Base-by-base conservation (phyloP, 768 basidiomycete genomes). In the Boletus coccyginus region DNA sequence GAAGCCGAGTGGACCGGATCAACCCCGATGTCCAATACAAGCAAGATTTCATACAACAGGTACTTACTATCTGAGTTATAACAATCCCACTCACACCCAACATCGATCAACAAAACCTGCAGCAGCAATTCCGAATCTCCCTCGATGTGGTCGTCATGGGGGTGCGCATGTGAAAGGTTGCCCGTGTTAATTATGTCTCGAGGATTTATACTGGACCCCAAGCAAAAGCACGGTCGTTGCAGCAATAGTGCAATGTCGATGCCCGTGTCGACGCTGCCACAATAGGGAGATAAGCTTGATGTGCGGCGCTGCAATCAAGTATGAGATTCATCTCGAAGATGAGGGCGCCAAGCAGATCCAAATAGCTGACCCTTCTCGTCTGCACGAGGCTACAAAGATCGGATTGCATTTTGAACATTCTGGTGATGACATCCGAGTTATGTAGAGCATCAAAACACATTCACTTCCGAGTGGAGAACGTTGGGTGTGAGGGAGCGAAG, bases 241-340 rank as follows among this genome's bases (percentile, higher is more conserved):
- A 94, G 65, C 94, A 94, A 72, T 98, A 98, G 66, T 98, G 95
- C 6, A 98, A 76, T 0, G 93, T 97, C 1, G 92, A 87, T 5
- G 94, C 94, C 19, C 92, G 82, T 3, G 83, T 84, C 0, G 93
- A 88, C 0, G 89, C 87, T 1, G 96, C 96, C 3, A 94, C n/a
- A n/a, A n/a, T n/a, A n/a, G n/a, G n/a, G n/a, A n/a, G n/a, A n/a
- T n/a, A n/a, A n/a, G n/a, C n/a, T n/a, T n/a, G n/a, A n/a, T n/a
- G n/a, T n/a, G n/a, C n/a, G n/a, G n/a, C n/a, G n/a, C 94, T 95
- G 49, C 10, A 40, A 29, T 24, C 35, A 27, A 52, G 8, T 1
- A 39, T 45, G 39, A 59, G 46, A 50, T 42, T 42, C 21, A 29
- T 52, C 38, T 46, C 6, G 6, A 46, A 12, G 31, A 31, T 14